Percentiles rank a stretch among this genome's conserved stretches.
Evolutionary conservation across 2,329 filamentous ascomycete species (phyloP).

Genomic region (Pestalotiopsis sp.): DNA sequence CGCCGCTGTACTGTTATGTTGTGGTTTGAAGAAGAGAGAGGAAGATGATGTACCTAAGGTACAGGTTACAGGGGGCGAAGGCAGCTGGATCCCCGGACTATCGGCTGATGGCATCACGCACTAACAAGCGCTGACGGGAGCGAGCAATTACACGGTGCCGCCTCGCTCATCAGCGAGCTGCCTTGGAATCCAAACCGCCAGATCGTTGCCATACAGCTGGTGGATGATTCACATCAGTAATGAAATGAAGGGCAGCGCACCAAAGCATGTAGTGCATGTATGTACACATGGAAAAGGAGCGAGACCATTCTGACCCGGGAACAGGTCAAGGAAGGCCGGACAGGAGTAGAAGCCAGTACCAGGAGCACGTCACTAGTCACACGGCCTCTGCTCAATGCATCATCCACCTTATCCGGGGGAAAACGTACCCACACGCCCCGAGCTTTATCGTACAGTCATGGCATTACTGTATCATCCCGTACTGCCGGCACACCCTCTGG

Average conservation of each 20-base stretch:
- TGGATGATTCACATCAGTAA: background rate
- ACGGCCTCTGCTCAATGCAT: conserved; percentile 5
- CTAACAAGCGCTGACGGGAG: background rate
- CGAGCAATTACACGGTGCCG: background rate
- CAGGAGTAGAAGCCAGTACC: background rate
- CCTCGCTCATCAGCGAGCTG: background rate
- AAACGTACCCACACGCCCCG: conserved; percentile 6
- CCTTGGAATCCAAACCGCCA: background rate
- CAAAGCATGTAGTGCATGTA: background rate
- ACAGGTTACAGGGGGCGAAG: background rate
- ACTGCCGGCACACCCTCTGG: background rate
- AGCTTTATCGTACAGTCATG: conserved; percentile 5
- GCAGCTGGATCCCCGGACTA: background rate
- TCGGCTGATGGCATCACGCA: background rate
- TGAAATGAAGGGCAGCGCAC: background rate
- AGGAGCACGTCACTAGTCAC: conserved; percentile 15
- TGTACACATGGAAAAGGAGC: background rate
- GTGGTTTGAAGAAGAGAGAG: background rate
- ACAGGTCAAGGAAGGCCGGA: background rate
- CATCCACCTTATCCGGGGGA: conserved; percentile 5
- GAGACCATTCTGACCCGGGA: background rate
- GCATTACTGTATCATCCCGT: background rate
- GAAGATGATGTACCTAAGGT: background rate
- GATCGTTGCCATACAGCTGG: background rate
- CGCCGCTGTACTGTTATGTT: background rate